Base-by-base conservation (phyloP, 2,329 filamentous ascomycete genomes). In the Calonectria fujianensis region DNA sequence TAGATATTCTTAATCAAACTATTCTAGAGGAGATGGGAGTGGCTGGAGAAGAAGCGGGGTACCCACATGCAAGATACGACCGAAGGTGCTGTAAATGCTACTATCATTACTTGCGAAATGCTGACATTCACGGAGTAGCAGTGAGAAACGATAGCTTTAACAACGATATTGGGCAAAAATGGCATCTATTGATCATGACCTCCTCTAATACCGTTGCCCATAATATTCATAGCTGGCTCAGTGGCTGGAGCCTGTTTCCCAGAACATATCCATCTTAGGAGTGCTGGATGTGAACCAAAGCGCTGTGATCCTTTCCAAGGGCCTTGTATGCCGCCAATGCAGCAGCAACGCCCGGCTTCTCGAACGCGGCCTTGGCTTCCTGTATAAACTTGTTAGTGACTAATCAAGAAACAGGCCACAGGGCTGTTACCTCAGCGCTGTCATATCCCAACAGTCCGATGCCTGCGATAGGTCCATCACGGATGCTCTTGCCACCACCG, bases 381-480 rank as follows among this genome's bases (percentile, higher is more conserved):
- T 75, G 37, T 8, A 31, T 18, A 4, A 18, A 16, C 10, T 59
- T 16, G 69, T 37, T 27, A 32, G 20, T 51, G 24, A 37, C 39
- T 51, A 27, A 14, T 39, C 32, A 5, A 41, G 20, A 3, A n/a
- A 41, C 27, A 5, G 27, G 13, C 2, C 3, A 27, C n/a, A 24
- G 29, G 16, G 10, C 4, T 9, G 45, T 5, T 69, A 75, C 74
- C 66, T 74, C 70, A 7, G 74, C 27, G 16, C 63, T 75, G 6
- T 75, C 67, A 54, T 67, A 75, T n/a, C 61, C 74, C 31, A 74
- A 3, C 16, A 75, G 13, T 0, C 24, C 74, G 1, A 75, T 10
- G 1, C 74, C 74, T 18, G 70, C 61, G 4, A n/a, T n/a, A 4
- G 63, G n/a, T 20, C 52, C 70, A 14, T 73, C 74, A 13, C 74